Base-by-base conservation (phyloP, 352 stramenopile genomes). In the Halophytophthora batemanensis region DNA sequence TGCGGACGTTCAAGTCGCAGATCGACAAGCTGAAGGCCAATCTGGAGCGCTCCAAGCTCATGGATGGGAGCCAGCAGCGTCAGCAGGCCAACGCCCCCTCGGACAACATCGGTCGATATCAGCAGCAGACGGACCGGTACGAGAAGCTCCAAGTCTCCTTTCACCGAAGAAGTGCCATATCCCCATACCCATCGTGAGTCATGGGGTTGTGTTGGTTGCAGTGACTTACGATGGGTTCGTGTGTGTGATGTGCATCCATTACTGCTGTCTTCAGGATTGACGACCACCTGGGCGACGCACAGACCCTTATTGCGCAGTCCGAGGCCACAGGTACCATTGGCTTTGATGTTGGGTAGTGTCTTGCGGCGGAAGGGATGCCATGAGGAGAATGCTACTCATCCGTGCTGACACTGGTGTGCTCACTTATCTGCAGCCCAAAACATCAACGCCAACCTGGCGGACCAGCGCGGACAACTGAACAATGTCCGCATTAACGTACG, bases 1-100 rank as follows among this genome's bases (percentile, higher is more conserved):
- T 93, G 22, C 83, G 83, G 21, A 88, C 68, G 21, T 86, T 86
- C 61, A 90, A 94, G 60, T 92, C 81, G 29, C 76, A 90, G 40
- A 61, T 94, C 33, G 83, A 94, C 48, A 91, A 92, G 62, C 83
- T 94, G 53, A 94, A 94, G 59, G 84, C 81, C 13, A 81, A 78
- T 43, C 53, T 94, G 11, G 80, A 91, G 29, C 77, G 78, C 42
- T 80, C 78, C 25, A 87, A 90, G 50, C 71, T 94, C 36, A 74
- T 92, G 46, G 81, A 64, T 17, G 71, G 85, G 46, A 87, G 77
- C 43, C 66, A 88, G 49, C 74, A 92, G 61, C 81, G 82, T 6
- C 68, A 82, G 42, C 55, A 66, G n/a, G 56, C 63, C 4, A 65
- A 53, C 5, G 59, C 53, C 18, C 59, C 82, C 58, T 73, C 84